Conservation (phyloP, 169 alveolate genomes). For the Plasmodium fragile region DNA sequence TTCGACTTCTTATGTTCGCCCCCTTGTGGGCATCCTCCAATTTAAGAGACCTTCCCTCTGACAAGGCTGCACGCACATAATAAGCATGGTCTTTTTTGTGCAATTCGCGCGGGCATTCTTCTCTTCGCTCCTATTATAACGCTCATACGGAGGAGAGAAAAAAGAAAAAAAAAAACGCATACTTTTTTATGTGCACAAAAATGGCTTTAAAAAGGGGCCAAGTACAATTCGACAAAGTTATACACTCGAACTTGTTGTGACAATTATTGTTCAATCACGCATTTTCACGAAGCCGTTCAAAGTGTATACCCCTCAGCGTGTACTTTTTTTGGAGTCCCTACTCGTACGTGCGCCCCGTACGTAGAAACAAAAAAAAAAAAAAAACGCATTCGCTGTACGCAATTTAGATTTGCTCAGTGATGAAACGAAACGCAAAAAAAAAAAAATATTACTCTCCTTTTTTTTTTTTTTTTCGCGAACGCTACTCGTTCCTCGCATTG, state of each 20-base stretch:
- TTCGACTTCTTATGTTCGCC: background rate
- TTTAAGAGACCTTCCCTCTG: background rate
- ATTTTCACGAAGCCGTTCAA: background rate
- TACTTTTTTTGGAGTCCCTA: background rate
- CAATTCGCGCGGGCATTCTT: background rate
- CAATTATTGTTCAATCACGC: background rate
- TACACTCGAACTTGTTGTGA: background rate
- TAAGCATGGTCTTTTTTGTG: background rate
- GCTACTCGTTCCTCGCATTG: background rate
- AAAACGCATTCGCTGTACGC: background rate
- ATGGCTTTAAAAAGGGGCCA: background rate
- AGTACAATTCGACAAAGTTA: background rate
- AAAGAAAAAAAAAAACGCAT: background rate
- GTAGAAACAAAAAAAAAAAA: background rate
- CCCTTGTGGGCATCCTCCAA: background rate
- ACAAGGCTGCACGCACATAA: background rate
- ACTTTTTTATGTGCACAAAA: background rate
- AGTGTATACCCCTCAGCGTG: background rate
- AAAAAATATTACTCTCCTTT: background rate
- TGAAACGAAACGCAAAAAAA: background rate
- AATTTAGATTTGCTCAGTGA: background rate
- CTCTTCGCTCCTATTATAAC: background rate
- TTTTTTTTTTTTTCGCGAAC: background rate
- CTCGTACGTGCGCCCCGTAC: background rate
- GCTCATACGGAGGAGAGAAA: background rate